These are phyloP conservation scores for Termitomyces sp. DNA, from an alignment of 768 basidiomycete species.

Conservation along the genomic window DNA sequence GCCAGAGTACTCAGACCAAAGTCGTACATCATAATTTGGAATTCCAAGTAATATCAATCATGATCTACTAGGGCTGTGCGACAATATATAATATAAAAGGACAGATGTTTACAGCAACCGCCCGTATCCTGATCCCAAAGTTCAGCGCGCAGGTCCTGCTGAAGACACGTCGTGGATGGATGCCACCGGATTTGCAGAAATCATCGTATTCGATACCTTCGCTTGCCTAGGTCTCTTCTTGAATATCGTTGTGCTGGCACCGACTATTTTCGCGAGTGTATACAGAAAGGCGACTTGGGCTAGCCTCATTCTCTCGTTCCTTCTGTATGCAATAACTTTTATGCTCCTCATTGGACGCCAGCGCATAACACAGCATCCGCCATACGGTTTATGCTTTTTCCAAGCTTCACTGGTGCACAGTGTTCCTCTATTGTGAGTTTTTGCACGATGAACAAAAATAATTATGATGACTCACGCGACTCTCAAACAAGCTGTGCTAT, in stretches of 20 bases:
- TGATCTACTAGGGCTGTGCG: not conserved
- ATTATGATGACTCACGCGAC: not conserved
- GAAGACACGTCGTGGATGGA: not conserved
- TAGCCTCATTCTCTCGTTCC: not conserved
- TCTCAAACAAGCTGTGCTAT: not conserved
- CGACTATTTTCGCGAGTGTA: not conserved
- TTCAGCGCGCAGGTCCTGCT: not conserved
- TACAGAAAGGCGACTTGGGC: not conserved
- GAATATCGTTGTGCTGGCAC: slow-evolving; percentile 1
- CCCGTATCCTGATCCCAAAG: not conserved
- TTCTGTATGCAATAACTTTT: not conserved
- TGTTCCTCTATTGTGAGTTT: not conserved
- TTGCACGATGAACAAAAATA: not conserved
- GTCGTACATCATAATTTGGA: not conserved
- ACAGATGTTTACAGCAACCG: not conserved
- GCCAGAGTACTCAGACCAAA: too few relatives aligned
- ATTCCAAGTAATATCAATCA: not conserved
- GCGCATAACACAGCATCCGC: not conserved
- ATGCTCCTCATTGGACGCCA: not conserved
- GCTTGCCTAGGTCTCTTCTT: not conserved
- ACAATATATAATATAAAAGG: not conserved
- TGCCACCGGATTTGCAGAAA: not conserved
- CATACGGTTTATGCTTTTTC: not conserved
- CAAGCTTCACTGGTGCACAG: not conserved
- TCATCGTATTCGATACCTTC: not conserved